Evolutionary conservation across 768 basidiomycete genomes (phyloP), one percentile per base, ranked within the genome.

Genomic region (Tylopilus sp.): DNA sequence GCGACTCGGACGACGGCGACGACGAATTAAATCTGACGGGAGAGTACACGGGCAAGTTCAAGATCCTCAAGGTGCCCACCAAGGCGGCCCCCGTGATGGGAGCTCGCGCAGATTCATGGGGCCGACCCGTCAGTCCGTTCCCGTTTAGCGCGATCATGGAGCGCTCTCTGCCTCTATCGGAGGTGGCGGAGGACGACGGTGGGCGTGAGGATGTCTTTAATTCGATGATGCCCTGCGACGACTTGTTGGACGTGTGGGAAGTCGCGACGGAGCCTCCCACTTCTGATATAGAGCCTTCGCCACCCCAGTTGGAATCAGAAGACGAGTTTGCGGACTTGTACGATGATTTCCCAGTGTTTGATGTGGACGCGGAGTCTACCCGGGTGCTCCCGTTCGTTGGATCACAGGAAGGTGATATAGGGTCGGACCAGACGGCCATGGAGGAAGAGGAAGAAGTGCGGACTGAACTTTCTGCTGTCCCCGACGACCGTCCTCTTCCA

Each of bases 1-100:
- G 60, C 48, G 71, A 69, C 33, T 69, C 57, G 41, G 63, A 66
- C 12, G 72, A 63, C 29, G 72, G 71, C 6, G 67, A 47, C 29
- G 72, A 71, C 6, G 67, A 47, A 28, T 67, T 71, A 42, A 61
- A 67, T 17, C 67, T 74, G 67, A 61, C 63, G 28, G 84, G 86
- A 21, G 85, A 89, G 56, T 89, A 78, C 61, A 89, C 87, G 7
- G 87, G 86, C 12, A 75, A 72, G 29, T 89, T 81, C 72, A 80
- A 70, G 63, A 74, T 78, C 52, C 56, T 84, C 46, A 72, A 63
- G 9, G 77, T 87, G 5, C 82, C 77, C 19, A 86, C 82, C 19
- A 88, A 87, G 71, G 69, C 67, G 17, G 87, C 85, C 56, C 85
- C 86, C 1, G 83, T 85, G 4, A 82, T 81, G 19, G 67, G 71